Evolutionary conservation across 257 asterid species (phyloP).

Genomic region (Linaria vulgaris): DNA sequence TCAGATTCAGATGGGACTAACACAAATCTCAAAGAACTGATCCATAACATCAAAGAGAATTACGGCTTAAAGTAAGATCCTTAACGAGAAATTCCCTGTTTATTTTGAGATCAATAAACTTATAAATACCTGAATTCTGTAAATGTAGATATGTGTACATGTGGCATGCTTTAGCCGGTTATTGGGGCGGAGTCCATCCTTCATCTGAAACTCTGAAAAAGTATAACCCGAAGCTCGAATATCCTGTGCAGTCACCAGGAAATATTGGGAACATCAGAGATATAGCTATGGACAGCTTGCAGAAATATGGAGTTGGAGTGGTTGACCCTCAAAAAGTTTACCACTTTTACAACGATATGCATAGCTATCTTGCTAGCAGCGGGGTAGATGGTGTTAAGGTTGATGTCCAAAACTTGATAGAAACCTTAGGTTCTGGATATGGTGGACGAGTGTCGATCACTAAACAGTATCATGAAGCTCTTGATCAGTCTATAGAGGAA

Average conservation of each 20-base stretch:
- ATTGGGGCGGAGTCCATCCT: slow-evolving; percentile 72
- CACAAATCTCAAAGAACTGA: slow-evolving; percentile 39
- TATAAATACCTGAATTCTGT: background rate
- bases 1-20: slow-evolving; percentile 30
- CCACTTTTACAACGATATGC: slow-evolving; percentile 68
- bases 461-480: slow-evolving; percentile 56
- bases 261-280: slow-evolving; percentile 49
- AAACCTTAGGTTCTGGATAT: slow-evolving; percentile 50
- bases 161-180: slow-evolving; percentile 80
- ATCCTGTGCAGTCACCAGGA: slow-evolving; percentile 65
- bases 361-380: slow-evolving; percentile 52
- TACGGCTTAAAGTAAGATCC: slow-evolving; percentile 50
- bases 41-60: slow-evolving; percentile 46
- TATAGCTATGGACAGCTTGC: slow-evolving; percentile 58
- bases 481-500: slow-evolving; percentile 53
- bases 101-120: background rate
- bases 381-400: slow-evolving; percentile 83
- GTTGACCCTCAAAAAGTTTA: slow-evolving; percentile 44
- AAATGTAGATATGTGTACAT: slow-evolving; percentile 56
- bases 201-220: slow-evolving; percentile 41
- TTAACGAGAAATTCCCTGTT: background rate
- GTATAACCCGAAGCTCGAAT: slow-evolving; percentile 56
- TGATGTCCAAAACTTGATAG: slow-evolving; percentile 65
- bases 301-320: slow-evolving; percentile 65
- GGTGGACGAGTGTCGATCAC: slow-evolving; percentile 80